Percentiles rank a stretch among this genome's conserved stretches.
phyloP scores from a whole-genome alignment of 176 grass and related monocot species.

The Cymbopogon citratus region DNA sequence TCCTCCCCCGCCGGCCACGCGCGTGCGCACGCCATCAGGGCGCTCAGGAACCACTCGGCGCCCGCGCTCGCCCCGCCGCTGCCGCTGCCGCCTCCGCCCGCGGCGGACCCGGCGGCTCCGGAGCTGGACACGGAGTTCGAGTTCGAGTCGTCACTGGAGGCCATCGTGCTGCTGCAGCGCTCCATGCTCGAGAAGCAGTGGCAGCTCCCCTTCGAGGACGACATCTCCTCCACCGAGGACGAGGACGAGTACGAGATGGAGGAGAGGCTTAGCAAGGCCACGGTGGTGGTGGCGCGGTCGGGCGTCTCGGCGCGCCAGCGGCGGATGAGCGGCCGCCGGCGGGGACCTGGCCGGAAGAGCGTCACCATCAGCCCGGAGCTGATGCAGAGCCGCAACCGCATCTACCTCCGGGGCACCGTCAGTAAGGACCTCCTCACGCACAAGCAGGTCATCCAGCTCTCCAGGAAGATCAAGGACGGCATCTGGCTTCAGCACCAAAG shows the following conservation, averaged over 20 bases:
- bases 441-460: slow-evolving; percentile 81
- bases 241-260: neutral
- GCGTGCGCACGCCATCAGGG: slow-evolving; percentile 60
- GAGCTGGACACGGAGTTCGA: slow-evolving; percentile 6
- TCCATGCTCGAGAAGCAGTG: slow-evolving; percentile 98
- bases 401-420: slow-evolving; percentile 69
- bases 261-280: neutral
- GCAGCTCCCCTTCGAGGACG: slow-evolving; percentile 76
- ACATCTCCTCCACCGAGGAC: neutral
- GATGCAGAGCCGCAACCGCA: slow-evolving; percentile 51
- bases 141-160: slow-evolving; percentile 62
- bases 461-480: slow-evolving; percentile 91
- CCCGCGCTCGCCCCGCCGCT: slow-evolving; percentile 29
- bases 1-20: neutral
- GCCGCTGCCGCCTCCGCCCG: neutral
- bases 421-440: slow-evolving; percentile 83
- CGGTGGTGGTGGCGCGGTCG: slow-evolving; percentile 49
- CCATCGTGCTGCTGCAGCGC: slow-evolving; percentile 70
- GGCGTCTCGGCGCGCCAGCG: slow-evolving; percentile 60
- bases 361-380: slow-evolving; percentile 72
- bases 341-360: neutral
- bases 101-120: neutral
- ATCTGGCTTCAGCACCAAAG: slow-evolving; percentile 62
- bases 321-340: slow-evolving; percentile 51
- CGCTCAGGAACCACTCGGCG: slow-evolving; percentile 53